Evolutionary conservation across 345 rosid species (phyloP), one percentile per base, ranked within the genome.

Genomic region (Passiflora organensis): DNA sequence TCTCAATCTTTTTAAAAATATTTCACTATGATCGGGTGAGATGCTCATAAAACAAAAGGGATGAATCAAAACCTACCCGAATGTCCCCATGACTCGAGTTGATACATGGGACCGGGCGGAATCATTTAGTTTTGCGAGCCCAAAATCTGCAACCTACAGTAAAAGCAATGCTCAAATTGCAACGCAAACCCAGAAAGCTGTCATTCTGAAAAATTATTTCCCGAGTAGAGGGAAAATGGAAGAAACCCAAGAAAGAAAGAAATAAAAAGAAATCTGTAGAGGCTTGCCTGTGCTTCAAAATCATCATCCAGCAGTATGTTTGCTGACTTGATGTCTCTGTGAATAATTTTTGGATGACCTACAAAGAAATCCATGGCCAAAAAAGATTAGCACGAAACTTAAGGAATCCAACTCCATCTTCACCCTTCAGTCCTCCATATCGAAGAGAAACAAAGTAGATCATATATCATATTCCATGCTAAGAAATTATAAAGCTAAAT

Each of bases 81-180:
- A 89, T 54, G 97, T 89, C 28, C 99, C 97, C 99, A 94, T 89
- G 56, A 89, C 97, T n/a, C 99, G 80, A 59, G 97, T 94, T 54
- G 99, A 94, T 54, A 94, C 97, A 74, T 94, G 99, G 21, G 95
- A 82, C 62, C 85, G 90, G 12, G 80, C 59, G 16, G 93, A 76
- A 70, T 82, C 93, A 20, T 79, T 83, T 37, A 94, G 86, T 63
- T 69, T 94, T 49, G 99, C 97, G 45, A 94, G 95, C 63, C 99
- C 99, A 66, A 94, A 94, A 73, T 94, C 99, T 56, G 97, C 97
- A 43, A 94, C 99, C 95, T 89, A 73, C 20, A 51, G 28, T 49
- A 15, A 49, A 60, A 34, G 58, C 25, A 46, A 51, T 22, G 16
- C 20, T 17, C 45, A 25, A 5, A 51, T 65, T 25, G 51, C 6